phyloP scores from a whole-genome alignment of 345 rosid species.

The Isatis tinctoria region DNA sequence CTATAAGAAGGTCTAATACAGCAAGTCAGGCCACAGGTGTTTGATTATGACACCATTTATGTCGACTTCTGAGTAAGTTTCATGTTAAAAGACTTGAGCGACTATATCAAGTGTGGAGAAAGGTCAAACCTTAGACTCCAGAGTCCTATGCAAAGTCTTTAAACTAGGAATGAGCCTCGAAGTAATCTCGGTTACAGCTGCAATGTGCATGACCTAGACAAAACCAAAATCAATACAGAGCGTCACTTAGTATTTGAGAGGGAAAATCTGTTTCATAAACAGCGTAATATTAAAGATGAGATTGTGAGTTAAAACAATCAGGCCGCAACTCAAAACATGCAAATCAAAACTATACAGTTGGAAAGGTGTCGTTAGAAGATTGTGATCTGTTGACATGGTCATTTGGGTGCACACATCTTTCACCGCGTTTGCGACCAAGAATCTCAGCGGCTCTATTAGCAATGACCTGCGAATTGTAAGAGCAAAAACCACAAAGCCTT shows the following conservation, averaged over 20 bases:
- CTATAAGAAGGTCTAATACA: too few species aligned
- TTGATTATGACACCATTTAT: neutral
- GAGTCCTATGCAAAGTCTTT: slow-evolving; percentile 61
- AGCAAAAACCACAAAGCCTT: too few species aligned
- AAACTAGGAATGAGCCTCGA: slow-evolving; percentile 76
- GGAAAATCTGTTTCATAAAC: too few species aligned
- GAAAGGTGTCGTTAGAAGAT: slow-evolving; percentile 95
- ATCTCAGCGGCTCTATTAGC: slow-evolving; percentile 98
- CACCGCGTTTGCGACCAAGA: slow-evolving; percentile 87
- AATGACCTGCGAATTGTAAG: slow-evolving; percentile 74
- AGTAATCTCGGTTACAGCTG: slow-evolving; percentile 85
- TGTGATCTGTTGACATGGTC: slow-evolving; percentile 97
- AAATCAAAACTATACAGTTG: slow-evolving; percentile 71
- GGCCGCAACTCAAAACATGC: too few species aligned
- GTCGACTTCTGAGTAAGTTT: neutral
- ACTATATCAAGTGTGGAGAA: neutral
- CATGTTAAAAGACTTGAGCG: neutral
- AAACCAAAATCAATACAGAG: slow-evolving; percentile 7
- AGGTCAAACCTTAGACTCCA: slow-evolving; percentile 65
- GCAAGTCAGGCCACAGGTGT: too few species aligned
- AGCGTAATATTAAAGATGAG: too few species aligned
- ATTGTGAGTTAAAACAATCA: too few species aligned
- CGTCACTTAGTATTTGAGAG: too few species aligned
- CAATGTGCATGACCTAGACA: slow-evolving; percentile 93
- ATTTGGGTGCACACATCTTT: slow-evolving; percentile 87